Base-by-base conservation (phyloP, 1,284 basidiomycete genomes). In the Violaceomyces palustris region DNA sequence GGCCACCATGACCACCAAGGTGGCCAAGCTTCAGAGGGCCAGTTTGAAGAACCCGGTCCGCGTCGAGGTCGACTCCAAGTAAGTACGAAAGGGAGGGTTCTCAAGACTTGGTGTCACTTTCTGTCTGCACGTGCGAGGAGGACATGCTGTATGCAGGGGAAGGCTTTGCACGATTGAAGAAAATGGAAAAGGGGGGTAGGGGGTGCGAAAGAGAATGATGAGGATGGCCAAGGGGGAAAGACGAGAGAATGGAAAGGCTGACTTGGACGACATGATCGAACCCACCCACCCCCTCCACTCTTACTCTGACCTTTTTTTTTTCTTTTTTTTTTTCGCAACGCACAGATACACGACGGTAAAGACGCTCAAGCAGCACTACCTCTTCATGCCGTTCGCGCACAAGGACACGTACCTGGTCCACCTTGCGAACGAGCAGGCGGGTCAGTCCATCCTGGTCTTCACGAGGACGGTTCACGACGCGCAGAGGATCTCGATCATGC, bases 1-100 rank as follows among this genome's bases (percentile, higher is more conserved):
- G 12, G 94, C 94, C 1, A 99, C 94, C n/a, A 98, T 99, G 92
- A 96, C 93, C 2, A 94, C 90, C 18, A 98, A 97, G 75, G 91
- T 99, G 9, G 91, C 89, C 19, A 97, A 98, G 75, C 79, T 99
- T 7, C 93, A 98, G 74, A 79, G 94, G 43, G 93, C 94, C n/a
- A 90, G 87, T 78, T 78, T 98, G 66, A 82, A 83, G 41, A 94
- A 94, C 72, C 94, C 94, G 6, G 83, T 96, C n/a, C 82, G 88
- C 56, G 84, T 98, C 6, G 91, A 98, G 75, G 90, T 88, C 84
- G 28, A 67, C 33, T 82, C 87, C 64, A 97, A 96, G 87, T 90
- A 70, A 63, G n/a, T n/a, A n/a, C n/a, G n/a, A n/a, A n/a, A n/a
- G n/a, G n/a, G n/a, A n/a, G n/a, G n/a, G n/a, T n/a, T n/a, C n/a